Percentiles rank a stretch among this genome's conserved stretches.
These are phyloP conservation scores for Leccinum cinnamomeum DNA, from an alignment of 1,284 basidiomycete genomes.

Conservation along the genomic window DNA sequence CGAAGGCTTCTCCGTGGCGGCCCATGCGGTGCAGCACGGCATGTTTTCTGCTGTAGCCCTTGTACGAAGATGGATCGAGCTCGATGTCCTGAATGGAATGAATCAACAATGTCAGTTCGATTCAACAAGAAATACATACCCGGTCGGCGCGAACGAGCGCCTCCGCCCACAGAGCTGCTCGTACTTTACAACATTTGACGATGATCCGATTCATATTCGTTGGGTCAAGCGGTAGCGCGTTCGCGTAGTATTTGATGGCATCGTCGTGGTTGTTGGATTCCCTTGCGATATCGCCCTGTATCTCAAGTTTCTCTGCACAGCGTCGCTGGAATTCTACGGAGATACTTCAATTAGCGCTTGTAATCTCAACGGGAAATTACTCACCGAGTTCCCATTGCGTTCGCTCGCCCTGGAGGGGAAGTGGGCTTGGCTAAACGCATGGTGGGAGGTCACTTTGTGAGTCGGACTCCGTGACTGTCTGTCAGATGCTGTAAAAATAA, in stretches of 20 bases:
- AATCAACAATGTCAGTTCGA: background rate
- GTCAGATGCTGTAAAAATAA: no score
- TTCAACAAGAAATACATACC: slow-evolving; percentile 5
- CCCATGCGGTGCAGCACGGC: background rate
- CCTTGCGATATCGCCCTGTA: background rate
- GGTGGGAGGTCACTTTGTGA: no score
- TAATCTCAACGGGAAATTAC: background rate
- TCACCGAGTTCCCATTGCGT: slow-evolving; percentile 6
- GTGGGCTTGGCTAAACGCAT: no score
- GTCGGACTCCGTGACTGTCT: no score
- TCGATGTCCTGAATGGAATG: slow-evolving; percentile 4
- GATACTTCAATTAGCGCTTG: background rate
- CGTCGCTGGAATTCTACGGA: background rate
- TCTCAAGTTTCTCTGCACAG: slow-evolving; percentile 6
- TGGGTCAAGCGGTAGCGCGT: background rate
- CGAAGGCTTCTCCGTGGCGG: background rate
- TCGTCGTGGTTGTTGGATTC: background rate
- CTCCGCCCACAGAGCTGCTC: background rate
- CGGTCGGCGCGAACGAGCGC: slow-evolving; percentile 10
- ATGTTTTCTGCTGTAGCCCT: slow-evolving; percentile 13
- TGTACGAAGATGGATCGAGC: slow-evolving; percentile 2
- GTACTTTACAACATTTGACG: slow-evolving; percentile 10
- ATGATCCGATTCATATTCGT: background rate
- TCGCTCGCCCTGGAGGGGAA: background rate
- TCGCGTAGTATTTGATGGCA: slow-evolving; percentile 2